Conservation (phyloP, 345 rosid genomes). For the Erucastrum elatum region DNA sequence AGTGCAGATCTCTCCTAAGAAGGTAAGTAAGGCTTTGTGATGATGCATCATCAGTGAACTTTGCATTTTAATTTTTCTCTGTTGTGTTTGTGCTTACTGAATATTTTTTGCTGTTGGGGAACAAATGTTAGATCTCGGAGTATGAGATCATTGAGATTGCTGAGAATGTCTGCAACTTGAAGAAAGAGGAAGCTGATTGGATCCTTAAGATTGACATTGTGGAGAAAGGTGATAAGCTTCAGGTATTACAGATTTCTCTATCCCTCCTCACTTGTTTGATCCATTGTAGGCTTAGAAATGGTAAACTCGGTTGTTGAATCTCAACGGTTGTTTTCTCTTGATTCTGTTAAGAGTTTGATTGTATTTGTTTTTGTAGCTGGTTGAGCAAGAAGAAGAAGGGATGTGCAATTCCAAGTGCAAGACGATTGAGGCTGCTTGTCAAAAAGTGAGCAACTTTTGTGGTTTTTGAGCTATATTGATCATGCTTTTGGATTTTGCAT, state of each 20-base stretch:
- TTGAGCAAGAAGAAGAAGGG: conserved; percentile 85
- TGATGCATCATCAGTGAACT: too few species aligned
- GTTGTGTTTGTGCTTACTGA: too few species aligned
- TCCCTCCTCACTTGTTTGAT: background rate
- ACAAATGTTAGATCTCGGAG: conserved; percentile 72
- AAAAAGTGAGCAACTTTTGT: background rate
- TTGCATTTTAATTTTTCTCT: too few species aligned
- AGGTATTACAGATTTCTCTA: conserved; percentile 49
- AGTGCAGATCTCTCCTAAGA: conserved; percentile 77
- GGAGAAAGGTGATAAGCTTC: conserved; percentile 68
- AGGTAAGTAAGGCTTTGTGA: too few species aligned
- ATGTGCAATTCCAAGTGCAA: conserved; percentile 92
- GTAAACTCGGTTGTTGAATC: too few species aligned
- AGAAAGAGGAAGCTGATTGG: conserved; percentile 99
- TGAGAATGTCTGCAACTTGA: conserved; percentile 91
- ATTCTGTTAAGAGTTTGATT: too few species aligned
- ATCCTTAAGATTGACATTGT: conserved; percentile 82
- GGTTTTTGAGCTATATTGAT: background rate
- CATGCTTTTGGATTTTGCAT: background rate
- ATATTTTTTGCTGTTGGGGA: too few species aligned
- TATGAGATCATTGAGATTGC: conserved; percentile 88
- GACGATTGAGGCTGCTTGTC: conserved; percentile 82
- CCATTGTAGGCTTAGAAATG: too few species aligned
- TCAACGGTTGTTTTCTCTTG: too few species aligned
- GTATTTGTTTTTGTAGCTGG: too few species aligned